phyloP scores from a whole-genome alignment of 768 basidiomycete genomes.

The Tricholoma terreum region DNA sequence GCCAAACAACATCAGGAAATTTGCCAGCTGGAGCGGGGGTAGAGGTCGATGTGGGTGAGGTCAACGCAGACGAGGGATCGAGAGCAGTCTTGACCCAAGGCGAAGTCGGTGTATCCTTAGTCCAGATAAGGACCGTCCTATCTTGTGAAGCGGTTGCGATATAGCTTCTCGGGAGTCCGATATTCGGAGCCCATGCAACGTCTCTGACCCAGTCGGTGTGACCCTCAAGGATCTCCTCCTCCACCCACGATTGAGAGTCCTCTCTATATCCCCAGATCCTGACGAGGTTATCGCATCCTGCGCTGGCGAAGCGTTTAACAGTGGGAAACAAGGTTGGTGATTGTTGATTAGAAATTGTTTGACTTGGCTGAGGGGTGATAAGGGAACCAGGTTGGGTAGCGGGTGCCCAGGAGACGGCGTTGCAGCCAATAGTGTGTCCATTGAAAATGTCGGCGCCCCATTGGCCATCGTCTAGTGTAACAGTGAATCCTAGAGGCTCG shows the following conservation, averaged over 20 bases:
- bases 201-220: constrained; percentile 98
- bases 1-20: constrained; percentile 97
- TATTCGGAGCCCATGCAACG: constrained; percentile 98
- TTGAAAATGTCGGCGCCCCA: constrained; percentile 95
- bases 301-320: constrained; percentile 91
- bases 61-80: constrained; percentile 60
- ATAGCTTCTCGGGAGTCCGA: constrained; percentile 90
- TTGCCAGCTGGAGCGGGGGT: constrained; percentile 58
- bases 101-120: constrained; percentile 70
- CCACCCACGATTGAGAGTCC: constrained; percentile 83
- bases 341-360: constrained; percentile 45
- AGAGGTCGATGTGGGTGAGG: constrained; percentile 36
- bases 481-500: neutral
- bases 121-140: constrained; percentile 89
- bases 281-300: constrained; percentile 94
- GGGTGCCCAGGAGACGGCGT: constrained; percentile 97
- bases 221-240: constrained; percentile 87
- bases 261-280: constrained; percentile 92
- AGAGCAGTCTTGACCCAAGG: constrained; percentile 81
- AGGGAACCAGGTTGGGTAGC: constrained; percentile 84
- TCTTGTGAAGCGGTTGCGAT: constrained; percentile 97
- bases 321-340: constrained; percentile 42
- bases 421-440: constrained; percentile 94
- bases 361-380: constrained; percentile 61
- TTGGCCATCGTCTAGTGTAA: constrained; percentile 80